phyloP scores from a whole-genome alignment of 2,329 filamentous ascomycete genomes.

The Aureobasidium vineae region DNA sequence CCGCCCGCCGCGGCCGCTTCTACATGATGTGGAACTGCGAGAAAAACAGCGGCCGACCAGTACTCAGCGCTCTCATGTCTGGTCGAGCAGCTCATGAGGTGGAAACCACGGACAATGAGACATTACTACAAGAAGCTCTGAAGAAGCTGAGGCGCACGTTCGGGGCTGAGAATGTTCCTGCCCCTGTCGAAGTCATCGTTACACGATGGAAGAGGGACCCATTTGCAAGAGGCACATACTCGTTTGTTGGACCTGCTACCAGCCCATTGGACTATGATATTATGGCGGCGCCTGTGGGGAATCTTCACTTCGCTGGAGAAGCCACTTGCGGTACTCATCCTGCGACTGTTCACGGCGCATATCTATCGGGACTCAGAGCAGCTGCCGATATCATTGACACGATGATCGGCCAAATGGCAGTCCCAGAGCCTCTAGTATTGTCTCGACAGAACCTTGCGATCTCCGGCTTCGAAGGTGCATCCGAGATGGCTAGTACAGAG shows the following conservation, averaged over 20 bases:
- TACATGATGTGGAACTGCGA: slow-evolving; percentile 98
- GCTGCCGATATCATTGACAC: slow-evolving; percentile 81
- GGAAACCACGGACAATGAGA: slow-evolving; percentile 71
- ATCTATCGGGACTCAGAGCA: slow-evolving; percentile 85
- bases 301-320: slow-evolving; percentile 92
- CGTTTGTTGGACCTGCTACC: slow-evolving; percentile 82
- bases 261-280: slow-evolving; percentile 84
- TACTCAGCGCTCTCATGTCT: slow-evolving; percentile 90
- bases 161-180: slow-evolving; percentile 60
- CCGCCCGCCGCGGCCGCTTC: slow-evolving; percentile 77
- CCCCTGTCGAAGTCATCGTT: slow-evolving; percentile 80
- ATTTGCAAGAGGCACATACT: slow-evolving; percentile 94
- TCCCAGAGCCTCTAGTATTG: slow-evolving; percentile 72
- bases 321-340: slow-evolving; percentile 95
- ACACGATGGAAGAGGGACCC: slow-evolving; percentile 90
- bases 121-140: slow-evolving; percentile 77
- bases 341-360: slow-evolving; percentile 94
- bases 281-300: slow-evolving; percentile 82
- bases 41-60: slow-evolving; percentile 79
- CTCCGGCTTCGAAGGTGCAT: slow-evolving; percentile 37
- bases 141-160: slow-evolving; percentile 76
- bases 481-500: neutral
- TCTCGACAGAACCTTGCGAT: slow-evolving; percentile 53
- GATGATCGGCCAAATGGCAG: slow-evolving; percentile 75
- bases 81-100: slow-evolving; percentile 90